Conservation (phyloP, 129 eudicot genomes). For the Artemisia argyi region DNA sequence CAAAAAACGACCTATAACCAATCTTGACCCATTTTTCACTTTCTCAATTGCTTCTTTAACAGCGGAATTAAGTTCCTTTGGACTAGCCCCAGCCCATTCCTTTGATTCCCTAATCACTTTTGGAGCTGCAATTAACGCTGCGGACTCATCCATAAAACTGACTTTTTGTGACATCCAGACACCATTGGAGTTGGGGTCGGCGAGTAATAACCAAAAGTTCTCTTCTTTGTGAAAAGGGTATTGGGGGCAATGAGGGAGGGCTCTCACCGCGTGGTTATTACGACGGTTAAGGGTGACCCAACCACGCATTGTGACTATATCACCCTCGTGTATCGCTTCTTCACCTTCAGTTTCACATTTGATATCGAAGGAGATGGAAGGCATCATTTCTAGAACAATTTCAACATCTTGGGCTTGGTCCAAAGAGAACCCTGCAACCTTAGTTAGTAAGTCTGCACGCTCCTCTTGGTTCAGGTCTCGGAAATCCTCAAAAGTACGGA, state of each 20-base stretch:
- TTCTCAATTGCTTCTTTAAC: conserved; percentile 72
- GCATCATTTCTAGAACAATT: conserved; percentile 82
- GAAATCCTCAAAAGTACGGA: conserved; percentile 75
- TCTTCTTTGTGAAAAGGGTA: conserved; percentile 87
- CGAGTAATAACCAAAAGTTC: conserved; percentile 79
- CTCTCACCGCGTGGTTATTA: conserved; percentile 49
- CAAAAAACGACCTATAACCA: conserved; percentile 77
- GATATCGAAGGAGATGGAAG: conserved; percentile 63
- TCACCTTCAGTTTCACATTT: conserved; percentile 96
- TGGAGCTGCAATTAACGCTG: conserved; percentile 79
- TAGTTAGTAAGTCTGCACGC: conserved; percentile 69
- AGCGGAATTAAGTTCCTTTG: conserved; percentile 61
- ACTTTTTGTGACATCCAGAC: conserved; percentile 92
- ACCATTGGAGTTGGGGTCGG: conserved; percentile 66
- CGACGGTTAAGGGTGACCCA: conserved; percentile 91
- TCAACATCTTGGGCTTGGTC: conserved; percentile 76
- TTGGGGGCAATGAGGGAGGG: conserved; percentile 83
- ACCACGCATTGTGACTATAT: conserved; percentile 81
- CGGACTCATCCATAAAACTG: conserved; percentile 84
- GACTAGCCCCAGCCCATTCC: conserved; percentile 78
- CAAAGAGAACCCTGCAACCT: conserved; percentile 59
- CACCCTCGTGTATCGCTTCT: conserved; percentile 94
- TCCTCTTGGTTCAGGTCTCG: conserved; percentile 69
- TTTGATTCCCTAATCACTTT: conserved; percentile 73
- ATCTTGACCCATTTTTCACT: conserved; percentile 67